Evolutionary conservation across 805 yeast species (phyloP).

Genomic region (Candida schatavii): DNA sequence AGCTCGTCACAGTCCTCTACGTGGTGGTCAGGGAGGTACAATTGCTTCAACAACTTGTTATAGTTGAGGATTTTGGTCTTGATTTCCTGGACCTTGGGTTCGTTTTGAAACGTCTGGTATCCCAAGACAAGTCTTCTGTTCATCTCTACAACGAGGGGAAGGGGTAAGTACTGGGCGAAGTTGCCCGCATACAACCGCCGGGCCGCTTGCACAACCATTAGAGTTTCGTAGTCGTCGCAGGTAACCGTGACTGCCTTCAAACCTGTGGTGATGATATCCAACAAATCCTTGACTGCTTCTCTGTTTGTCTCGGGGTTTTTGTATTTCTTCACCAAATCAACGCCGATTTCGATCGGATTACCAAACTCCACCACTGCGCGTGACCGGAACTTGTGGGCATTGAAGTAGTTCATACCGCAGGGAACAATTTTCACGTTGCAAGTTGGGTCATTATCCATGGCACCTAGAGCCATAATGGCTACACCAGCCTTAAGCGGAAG

Average conservation of each 20-base stretch:
- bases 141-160: slow-evolving; percentile 85
- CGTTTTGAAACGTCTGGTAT: slow-evolving; percentile 68
- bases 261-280: slow-evolving; percentile 70
- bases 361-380: slow-evolving; percentile 97
- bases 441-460: slow-evolving; percentile 73
- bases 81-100: slow-evolving; percentile 61
- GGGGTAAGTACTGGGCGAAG: slow-evolving; percentile 65
- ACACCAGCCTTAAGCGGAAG: slow-evolving; percentile 96
- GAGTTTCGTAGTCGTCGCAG: slow-evolving; percentile 84
- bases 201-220: slow-evolving; percentile 88
- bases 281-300: slow-evolving; percentile 68
- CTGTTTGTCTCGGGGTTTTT: slow-evolving; percentile 61
- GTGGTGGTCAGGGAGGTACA: slow-evolving; percentile 55
- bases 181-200: slow-evolving; percentile 83
- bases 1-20: slow-evolving; percentile 55
- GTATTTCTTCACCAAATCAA: slow-evolving; percentile 61
- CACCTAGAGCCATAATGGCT: slow-evolving; percentile 96
- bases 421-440: slow-evolving; percentile 87
- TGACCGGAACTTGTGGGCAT: slow-evolving; percentile 91
- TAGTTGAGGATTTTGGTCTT: slow-evolving; percentile 65
- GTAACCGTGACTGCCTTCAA: slow-evolving; percentile 83
- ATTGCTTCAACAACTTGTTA: slow-evolving; percentile 53
- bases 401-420: slow-evolving; percentile 96
- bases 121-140: slow-evolving; percentile 85
- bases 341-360: slow-evolving; percentile 65